Base-by-base conservation (phyloP, 176 grass and related monocot genomes). In the Otatea glauca region DNA sequence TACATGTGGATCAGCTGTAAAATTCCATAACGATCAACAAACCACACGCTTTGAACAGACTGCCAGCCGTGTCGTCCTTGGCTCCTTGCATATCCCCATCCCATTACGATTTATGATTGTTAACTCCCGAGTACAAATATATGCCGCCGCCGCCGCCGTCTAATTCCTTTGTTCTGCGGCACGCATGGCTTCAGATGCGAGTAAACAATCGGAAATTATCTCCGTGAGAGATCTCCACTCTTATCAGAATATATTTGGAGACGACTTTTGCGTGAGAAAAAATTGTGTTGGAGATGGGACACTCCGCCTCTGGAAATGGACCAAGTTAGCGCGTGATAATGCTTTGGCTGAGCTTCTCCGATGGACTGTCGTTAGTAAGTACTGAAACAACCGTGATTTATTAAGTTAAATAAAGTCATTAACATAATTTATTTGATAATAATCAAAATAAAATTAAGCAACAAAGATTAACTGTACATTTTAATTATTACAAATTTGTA, bases 221-320 rank as follows among this genome's bases (percentile, higher is more conserved):
- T 10, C 0, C 14, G 41, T n/a, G 62, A 10, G 39, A 43, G 79
- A 88, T 70, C 73, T 83, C 29, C 45, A 1, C 23, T 35, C n/a
- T 4, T 5, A 38, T 68, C 78, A 54, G 70, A 49, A 68, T 76
- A 68, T 76, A 82, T 65, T 56, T 68, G 49, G 14, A 29, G 85
- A 35, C 1, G 85, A 81, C 39, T 76, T 87, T 44, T 48, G 20
- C 15, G 61, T 75, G 25, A 32, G 2, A 44, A 17, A 2, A 81
- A 51, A 51, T 13, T 27, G 9, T 8, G 66, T 29, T 5, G 41
- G 34, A 13, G 80, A 72, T 25, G 70, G 81, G 81, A 50, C 23
- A 9, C 13, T 50, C 10, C 21, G 21, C 15, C 32, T 10, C 21
- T 3, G 25, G 43, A 83, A 74, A 65, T 41, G 70, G 81, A 53